phyloP scores from a whole-genome alignment of 2,329 filamentous ascomycete genomes.

The Diaporthe longicolla region DNA sequence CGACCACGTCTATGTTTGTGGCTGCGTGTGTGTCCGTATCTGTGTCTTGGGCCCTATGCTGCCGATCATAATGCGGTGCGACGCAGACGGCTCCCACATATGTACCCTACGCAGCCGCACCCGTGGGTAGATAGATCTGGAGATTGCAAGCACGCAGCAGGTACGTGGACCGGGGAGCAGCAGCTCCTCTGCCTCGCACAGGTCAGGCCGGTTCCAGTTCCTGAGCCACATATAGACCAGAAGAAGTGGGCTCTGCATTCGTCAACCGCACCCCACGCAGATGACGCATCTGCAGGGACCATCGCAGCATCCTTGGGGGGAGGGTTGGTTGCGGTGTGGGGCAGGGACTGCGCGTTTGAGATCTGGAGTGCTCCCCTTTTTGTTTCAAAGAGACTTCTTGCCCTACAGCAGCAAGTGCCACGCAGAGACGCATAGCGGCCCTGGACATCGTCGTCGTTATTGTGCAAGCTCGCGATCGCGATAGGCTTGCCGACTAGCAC shows the following conservation, averaged over 20 bases:
- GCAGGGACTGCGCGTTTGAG: slow-evolving; percentile 30
- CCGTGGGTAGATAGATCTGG: neutral
- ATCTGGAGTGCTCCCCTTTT: slow-evolving; percentile 30
- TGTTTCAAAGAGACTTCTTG: slow-evolving; percentile 21
- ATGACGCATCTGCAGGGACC: slow-evolving; percentile 41
- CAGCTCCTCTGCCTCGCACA: neutral
- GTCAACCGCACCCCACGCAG: slow-evolving; percentile 41
- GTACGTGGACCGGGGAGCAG: neutral
- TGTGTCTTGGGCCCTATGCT: neutral
- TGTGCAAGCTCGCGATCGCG: neutral
- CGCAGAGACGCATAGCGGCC: slow-evolving; percentile 10
- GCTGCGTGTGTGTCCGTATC: neutral
- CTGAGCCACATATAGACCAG: neutral
- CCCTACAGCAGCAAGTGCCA: slow-evolving; percentile 1
- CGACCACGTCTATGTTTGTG: neutral
- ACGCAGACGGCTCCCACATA: neutral
- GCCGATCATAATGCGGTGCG: slow-evolving; percentile 8
- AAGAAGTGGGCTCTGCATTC: slow-evolving; percentile 35
- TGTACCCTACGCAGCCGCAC: slow-evolving; percentile 6
- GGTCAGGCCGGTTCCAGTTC: neutral
- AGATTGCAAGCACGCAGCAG: neutral
- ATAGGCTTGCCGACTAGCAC: slow-evolving; percentile 3
- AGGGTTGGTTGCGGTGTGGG: slow-evolving; percentile 25
- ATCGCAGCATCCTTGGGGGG: neutral
- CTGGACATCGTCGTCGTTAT: neutral